phyloP scores from a whole-genome alignment of 108 stramenopile genomes.

The Cyclotella choctawhatcheeana region DNA sequence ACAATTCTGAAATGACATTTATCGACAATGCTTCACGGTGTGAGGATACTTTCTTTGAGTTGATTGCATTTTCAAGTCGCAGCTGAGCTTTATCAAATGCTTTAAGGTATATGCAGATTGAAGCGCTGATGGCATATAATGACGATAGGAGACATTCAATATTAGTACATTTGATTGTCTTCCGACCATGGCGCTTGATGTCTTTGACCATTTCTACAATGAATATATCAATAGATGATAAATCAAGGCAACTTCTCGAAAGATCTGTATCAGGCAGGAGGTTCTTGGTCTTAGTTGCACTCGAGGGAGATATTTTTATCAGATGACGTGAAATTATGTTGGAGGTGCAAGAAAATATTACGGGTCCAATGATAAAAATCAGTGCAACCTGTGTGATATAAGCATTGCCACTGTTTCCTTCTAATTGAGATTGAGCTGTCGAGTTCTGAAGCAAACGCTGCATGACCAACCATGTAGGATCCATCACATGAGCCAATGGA shows the following conservation, averaged over 20 bases:
- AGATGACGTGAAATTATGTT: constrained; percentile 17
- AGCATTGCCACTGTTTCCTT: not conserved
- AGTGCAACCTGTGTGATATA: constrained; percentile 25
- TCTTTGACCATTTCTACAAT: constrained; percentile 44
- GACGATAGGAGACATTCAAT: constrained; percentile 33
- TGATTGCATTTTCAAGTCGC: constrained; percentile 36
- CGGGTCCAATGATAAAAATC: constrained; percentile 36
- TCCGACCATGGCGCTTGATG: constrained; percentile 9
- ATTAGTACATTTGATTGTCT: not conserved
- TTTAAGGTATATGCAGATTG: constrained; percentile 33
- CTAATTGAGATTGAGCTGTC: not conserved
- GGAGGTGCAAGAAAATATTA: constrained; percentile 34
- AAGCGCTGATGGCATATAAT: constrained; percentile 26
- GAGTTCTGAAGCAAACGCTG: constrained; percentile 26
- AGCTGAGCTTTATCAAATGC: constrained; percentile 43
- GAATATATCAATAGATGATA: constrained; percentile 35
- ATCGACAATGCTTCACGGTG: constrained; percentile 10
- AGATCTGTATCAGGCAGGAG: constrained; percentile 19
- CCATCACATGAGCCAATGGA: constrained; percentile 35
- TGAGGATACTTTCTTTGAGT: constrained; percentile 14
- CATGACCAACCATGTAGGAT: constrained; percentile 41
- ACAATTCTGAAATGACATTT: constrained; percentile 28
- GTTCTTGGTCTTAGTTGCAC: too few species aligned
- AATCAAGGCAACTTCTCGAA: constrained; percentile 20
- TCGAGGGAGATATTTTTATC: not conserved